Evolutionary conservation across 139 green algal genomes (phyloP).

Genomic region (Tetradesmus lagerheimii): DNA sequence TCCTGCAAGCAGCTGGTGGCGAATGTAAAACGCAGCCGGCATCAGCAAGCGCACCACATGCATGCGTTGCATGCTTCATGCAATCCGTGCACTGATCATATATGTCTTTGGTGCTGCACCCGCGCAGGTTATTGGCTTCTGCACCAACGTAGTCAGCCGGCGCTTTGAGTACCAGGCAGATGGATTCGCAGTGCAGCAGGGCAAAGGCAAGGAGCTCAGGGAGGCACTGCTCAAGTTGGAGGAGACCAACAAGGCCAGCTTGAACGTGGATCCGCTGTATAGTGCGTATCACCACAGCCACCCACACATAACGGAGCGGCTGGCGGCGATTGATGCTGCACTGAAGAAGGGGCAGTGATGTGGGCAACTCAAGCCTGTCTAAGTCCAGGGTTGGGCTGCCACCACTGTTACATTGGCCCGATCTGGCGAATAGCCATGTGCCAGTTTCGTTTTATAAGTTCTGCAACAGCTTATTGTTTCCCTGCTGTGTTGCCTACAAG

Average conservation of each 20-base stretch:
- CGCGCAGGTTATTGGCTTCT: conserved; percentile 78
- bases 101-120: too few relatives aligned
- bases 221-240: conserved; percentile 84
- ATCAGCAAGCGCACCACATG: not conserved
- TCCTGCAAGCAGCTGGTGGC: not conserved
- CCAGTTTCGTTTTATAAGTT: too few relatives aligned
- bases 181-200: conserved; percentile 54
- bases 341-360: conserved; percentile 21
- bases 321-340: conserved; percentile 77
- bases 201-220: conserved; percentile 62
- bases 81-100: not conserved
- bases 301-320: conserved; percentile 83
- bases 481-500: too few relatives aligned
- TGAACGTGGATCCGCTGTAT: conserved; percentile 57
- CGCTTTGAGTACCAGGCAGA: conserved; percentile 96
- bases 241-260: conserved; percentile 83
- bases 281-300: conserved; percentile 86
- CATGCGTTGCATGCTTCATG: not conserved
- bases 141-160: conserved; percentile 81
- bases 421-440: too few relatives aligned
- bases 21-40: too few relatives aligned
- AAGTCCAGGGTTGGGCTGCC: not conserved
- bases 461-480: too few relatives aligned
- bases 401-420: too few relatives aligned
- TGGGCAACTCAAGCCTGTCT: not conserved